Conservation (phyloP, 2,329 filamentous ascomycete genomes). For the Podosphaera xanthii region DNA sequence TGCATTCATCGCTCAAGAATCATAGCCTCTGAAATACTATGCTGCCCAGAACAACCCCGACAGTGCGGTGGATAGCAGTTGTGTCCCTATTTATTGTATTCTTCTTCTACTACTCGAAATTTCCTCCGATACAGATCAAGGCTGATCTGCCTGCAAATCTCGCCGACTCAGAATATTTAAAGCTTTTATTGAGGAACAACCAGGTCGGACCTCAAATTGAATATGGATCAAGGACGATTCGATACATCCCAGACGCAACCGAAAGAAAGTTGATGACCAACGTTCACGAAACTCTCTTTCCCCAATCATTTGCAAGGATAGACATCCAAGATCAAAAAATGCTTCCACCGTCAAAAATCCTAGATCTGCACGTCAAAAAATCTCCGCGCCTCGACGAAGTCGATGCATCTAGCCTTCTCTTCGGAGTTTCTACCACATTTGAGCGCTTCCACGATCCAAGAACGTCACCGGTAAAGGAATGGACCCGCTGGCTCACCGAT, state of each 20-base stretch:
- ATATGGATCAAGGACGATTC: conserved; percentile 12
- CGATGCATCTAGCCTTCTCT: conserved; percentile 33
- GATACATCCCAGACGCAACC: conserved; percentile 12
- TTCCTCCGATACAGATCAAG: neutral
- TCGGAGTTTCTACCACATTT: conserved; percentile 35
- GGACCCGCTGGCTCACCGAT: conserved; percentile 36
- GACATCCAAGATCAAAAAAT: conserved; percentile 4
- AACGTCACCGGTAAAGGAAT: conserved; percentile 31
- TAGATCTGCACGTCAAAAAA: conserved; percentile 13
- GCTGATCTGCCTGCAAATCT: neutral
- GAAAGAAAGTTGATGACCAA: conserved; percentile 10
- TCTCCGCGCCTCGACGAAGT: conserved; percentile 27
- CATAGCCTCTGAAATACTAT: neutral
- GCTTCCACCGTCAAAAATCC: conserved; percentile 7
- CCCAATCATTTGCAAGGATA: conserved; percentile 9
- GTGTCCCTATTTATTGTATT: neutral
- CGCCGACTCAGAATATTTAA: conserved; percentile 9
- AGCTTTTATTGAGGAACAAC: conserved; percentile 9
- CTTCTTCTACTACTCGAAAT: conserved; percentile 2
- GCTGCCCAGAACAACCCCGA: conserved; percentile 1
- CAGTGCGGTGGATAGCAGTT: conserved; percentile 1
- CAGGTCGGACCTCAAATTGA: conserved; percentile 12
- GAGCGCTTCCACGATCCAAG: conserved; percentile 27
- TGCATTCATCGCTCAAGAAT: neutral
- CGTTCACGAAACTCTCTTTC: conserved; percentile 11